Evolutionary conservation across 1,284 basidiomycete species (phyloP), one percentile per base, ranked within the genome.

Genomic region (Leccinum variabile): DNA sequence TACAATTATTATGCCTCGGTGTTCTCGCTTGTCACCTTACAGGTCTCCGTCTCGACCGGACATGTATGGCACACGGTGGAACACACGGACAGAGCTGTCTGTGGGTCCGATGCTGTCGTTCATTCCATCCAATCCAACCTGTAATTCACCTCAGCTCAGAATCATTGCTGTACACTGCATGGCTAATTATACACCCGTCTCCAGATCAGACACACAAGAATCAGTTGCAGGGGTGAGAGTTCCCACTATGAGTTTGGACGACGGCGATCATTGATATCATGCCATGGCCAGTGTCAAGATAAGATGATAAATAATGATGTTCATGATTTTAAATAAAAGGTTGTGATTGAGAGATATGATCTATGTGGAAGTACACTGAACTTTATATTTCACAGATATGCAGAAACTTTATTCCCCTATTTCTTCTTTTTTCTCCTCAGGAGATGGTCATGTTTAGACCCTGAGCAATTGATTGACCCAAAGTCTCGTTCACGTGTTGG

Each of bases 361-460:
- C 30, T 28, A 49, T 39, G 13, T 33, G 28, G 59, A 28, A 30
- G 37, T 35, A 30, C 33, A 16, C 30, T 28, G 22, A 33, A 37
- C 18, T 18, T 9, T 32, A 25, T 33, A n/a, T 54, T 33, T 58
- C 22, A n/a, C 25, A 6, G 1, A 4, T 30, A 28, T 10, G 8
- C 25, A 25, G 25, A 3, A 25, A 10, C 13, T 6, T 39, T 44
- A 8, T 7, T 49, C 10, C 44, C 18, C 18, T 16, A 16, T 39
- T 52, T 28, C 25, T 52, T n/a, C n/a, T 5, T 30, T 30, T 16
- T 33, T n/a, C 28, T n/a, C 14, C 54, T 64, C 41, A 67, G 3
- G 8, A 39, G 11, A 70, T 59, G n/a, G 67, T 69, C 59, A 69
- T n/a, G 56, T 70, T 71, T 49, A 70, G 33, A 25, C 70, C 63